Percentiles rank a stretch among this genome's conserved stretches.
Conservation (phyloP, 73 alveolate species). For the Durusdinium trenchii region DNA sequence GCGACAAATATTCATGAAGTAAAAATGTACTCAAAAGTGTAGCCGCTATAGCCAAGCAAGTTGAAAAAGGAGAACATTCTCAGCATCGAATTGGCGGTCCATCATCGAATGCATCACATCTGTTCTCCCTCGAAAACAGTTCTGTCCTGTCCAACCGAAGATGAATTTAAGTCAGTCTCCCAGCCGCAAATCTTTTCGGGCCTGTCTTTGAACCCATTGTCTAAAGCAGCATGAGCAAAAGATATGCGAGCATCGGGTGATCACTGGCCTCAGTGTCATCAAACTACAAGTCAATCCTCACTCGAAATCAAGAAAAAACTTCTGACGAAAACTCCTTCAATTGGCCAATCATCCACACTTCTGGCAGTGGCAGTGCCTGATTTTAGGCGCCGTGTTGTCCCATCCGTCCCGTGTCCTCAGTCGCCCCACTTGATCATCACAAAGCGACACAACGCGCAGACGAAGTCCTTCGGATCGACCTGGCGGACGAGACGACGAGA, state of each 20-base stretch:
- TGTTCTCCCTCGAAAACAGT: too few species aligned
- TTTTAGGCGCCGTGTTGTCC: too few species aligned
- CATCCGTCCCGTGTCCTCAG: neutral
- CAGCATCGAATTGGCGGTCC: neutral
- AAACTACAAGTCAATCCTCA: neutral
- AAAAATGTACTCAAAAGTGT: too few species aligned
- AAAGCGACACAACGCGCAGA: constrained; percentile 60
- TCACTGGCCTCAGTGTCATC: constrained; percentile 54
- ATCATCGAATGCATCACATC: neutral
- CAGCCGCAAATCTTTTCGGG: neutral
- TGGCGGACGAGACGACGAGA: too few species aligned
- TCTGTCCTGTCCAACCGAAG: too few species aligned
- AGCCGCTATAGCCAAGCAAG: too few species aligned
- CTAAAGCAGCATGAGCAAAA: constrained; percentile 79
- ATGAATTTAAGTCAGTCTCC: neutral
- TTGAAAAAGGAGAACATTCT: neutral
- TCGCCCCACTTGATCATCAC: constrained; percentile 66
- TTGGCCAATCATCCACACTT: too few species aligned
- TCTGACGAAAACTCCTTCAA: too few species aligned
- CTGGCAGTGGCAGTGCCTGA: too few species aligned
- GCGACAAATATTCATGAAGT: neutral
- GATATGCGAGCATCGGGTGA: constrained; percentile 83
- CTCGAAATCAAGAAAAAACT: too few species aligned
- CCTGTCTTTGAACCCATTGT: constrained; percentile 67
- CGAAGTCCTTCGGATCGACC: constrained; percentile 55